Conservation (phyloP, 2,329 filamentous ascomycete genomes). For the Penicillium sp. region DNA sequence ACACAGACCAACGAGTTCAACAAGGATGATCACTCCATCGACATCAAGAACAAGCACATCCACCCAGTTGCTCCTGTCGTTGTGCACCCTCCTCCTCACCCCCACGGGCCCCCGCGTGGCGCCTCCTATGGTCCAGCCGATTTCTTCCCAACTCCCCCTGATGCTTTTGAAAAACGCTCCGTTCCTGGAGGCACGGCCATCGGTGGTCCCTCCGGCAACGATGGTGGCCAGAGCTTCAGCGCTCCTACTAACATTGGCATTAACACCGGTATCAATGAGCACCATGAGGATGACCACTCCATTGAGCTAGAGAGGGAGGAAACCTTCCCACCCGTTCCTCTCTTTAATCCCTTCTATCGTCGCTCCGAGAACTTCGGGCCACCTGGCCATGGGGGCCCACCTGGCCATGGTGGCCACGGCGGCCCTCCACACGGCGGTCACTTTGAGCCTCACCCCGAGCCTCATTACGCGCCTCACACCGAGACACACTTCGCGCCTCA, state of each 20-base stretch:
- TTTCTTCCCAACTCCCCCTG: background rate
- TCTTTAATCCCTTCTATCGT: background rate
- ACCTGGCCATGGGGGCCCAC: background rate
- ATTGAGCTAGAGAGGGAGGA: constrained; percentile 16
- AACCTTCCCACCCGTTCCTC: constrained; percentile 9
- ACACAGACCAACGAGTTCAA: constrained; percentile 18
- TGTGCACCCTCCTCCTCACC: constrained; percentile 2
- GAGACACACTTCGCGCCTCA: background rate
- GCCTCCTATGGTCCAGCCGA: background rate
- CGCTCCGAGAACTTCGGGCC: background rate
- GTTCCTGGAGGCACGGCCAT: constrained; percentile 16
- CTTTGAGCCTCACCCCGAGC: background rate
- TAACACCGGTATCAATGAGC: constrained; percentile 14
- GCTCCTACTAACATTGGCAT: constrained; percentile 14
- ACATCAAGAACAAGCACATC: constrained; percentile 18
- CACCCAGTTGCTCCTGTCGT: constrained; percentile 5
- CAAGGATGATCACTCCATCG: constrained; percentile 21
- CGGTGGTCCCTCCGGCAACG: constrained; percentile 24
- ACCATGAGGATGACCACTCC: constrained; percentile 19
- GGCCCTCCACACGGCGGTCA: background rate
- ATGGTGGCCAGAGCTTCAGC: constrained; percentile 24
- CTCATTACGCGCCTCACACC: background rate
- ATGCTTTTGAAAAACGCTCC: constrained; percentile 11
- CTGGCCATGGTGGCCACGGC: background rate
- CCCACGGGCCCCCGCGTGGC: background rate